These are phyloP conservation scores for Strigomonas culicis DNA, from an alignment of 208 protist genomes.

Conservation along the genomic window DNA sequence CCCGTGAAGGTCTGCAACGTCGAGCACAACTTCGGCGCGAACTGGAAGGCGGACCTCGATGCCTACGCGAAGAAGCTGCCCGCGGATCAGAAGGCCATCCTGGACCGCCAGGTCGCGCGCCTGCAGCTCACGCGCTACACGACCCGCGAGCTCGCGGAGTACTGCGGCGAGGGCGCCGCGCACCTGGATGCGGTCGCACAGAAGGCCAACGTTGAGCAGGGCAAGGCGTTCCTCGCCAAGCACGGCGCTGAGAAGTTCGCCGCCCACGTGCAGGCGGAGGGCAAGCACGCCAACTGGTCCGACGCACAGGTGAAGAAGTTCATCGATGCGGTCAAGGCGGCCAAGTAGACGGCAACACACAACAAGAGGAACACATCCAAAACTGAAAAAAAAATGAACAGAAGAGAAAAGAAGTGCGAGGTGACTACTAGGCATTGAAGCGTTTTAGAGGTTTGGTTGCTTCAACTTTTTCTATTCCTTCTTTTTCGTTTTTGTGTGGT, in stretches of 20 bases:
- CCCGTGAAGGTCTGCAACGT: conserved; percentile 87
- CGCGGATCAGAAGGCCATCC: conserved; percentile 56
- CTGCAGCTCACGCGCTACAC: conserved; percentile 85
- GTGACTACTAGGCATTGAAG: not conserved
- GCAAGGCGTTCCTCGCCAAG: conserved; percentile 51
- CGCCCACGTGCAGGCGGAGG: conserved; percentile 67
- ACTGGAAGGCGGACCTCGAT: conserved; percentile 67
- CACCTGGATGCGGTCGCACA: conserved; percentile 66
- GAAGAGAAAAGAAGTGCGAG: not conserved
- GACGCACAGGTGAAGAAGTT: conserved; percentile 72
- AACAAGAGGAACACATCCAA: not conserved
- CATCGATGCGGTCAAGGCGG: conserved; percentile 74
- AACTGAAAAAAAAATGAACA: not conserved
- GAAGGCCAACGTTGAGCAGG: conserved; percentile 73
- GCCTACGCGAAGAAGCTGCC: conserved; percentile 69
- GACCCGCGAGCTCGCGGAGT: conserved; percentile 79
- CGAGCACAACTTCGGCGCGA: conserved; percentile 83
- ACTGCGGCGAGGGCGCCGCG: conserved; percentile 66
- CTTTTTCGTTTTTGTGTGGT: not conserved
- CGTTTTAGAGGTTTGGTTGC: not conserved
- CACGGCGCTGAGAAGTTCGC: conserved; percentile 75
- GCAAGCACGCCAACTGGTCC: conserved; percentile 85
- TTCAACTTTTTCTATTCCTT: conserved; percentile 6
- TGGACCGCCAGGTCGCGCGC: conserved; percentile 79
- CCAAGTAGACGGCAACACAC: conserved; percentile 35